Percentiles rank a stretch among this genome's conserved stretches.
These are phyloP conservation scores for Talaromyces funiculosus DNA, from an alignment of 2,329 filamentous ascomycete genomes.

Conservation along the genomic window DNA sequence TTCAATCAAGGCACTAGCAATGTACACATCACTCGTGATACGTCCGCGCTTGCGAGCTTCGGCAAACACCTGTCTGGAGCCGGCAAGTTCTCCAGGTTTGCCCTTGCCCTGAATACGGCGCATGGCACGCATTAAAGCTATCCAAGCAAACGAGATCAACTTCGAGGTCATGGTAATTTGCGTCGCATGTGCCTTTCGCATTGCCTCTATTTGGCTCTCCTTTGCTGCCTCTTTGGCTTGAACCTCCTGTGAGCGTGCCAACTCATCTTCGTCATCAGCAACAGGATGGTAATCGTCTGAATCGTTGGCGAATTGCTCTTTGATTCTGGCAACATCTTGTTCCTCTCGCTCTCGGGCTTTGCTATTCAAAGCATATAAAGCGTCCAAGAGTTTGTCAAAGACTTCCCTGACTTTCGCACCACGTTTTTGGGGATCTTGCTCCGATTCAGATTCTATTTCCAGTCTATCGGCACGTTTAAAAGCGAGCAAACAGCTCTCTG, in stretches of 20 bases:
- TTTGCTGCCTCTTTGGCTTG: constrained; percentile 49
- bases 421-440: constrained; percentile 61
- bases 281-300: constrained; percentile 35
- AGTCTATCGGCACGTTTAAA: constrained; percentile 85
- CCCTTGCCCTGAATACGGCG: constrained; percentile 84
- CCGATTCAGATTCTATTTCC: constrained; percentile 69
- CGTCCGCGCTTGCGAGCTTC: constrained; percentile 83
- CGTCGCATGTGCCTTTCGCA: constrained; percentile 61
- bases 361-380: constrained; percentile 79
- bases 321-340: constrained; percentile 52
- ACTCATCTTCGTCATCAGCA: constrained; percentile 50
- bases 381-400: constrained; percentile 75
- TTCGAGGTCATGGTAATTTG: constrained; percentile 73
- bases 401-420: constrained; percentile 73
- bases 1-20: constrained; percentile 87
- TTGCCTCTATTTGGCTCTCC: constrained; percentile 50
- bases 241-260: constrained; percentile 44
- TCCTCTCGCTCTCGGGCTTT: constrained; percentile 63
- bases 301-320: constrained; percentile 47
- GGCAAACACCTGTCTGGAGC: constrained; percentile 80
- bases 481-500: constrained; percentile 84
- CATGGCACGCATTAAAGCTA: constrained; percentile 88
- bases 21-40: constrained; percentile 89
- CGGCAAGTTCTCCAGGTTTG: constrained; percentile 62
- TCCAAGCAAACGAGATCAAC: constrained; percentile 90